Percentiles rank a stretch among this genome's conserved stretches.
Evolutionary conservation across 129 eudicot species (phyloP).

Genomic region (Smallanthus sonchifolius): DNA sequence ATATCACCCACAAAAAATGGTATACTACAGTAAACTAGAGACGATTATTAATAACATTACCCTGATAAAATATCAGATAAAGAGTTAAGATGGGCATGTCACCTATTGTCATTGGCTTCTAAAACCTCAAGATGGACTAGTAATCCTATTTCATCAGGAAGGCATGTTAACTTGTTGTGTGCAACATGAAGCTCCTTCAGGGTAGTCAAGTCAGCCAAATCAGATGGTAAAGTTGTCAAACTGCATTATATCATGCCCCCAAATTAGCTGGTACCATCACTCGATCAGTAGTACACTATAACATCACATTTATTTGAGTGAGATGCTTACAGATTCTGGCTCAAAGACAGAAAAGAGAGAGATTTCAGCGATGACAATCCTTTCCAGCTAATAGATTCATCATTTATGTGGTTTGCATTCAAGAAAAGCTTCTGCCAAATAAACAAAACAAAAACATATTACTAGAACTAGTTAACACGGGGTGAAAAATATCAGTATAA

Average conservation of each 20-base stretch:
- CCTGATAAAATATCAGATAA: background rate
- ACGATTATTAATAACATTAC: background rate
- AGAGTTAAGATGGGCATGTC: background rate
- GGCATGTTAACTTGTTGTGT: conserved; percentile 57
- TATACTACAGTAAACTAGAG: background rate
- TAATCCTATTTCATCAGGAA: conserved; percentile 68
- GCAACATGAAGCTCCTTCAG: conserved; percentile 67
- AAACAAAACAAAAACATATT: background rate
- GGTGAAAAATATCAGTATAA: no score
- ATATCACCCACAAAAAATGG: background rate
- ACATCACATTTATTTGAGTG: background rate
- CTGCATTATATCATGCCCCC: conserved; percentile 38
- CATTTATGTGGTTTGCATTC: conserved; percentile 55
- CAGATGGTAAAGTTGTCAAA: conserved; percentile 61
- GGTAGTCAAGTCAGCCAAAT: conserved; percentile 64
- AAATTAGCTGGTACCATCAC: conserved; percentile 4
- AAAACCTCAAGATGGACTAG: conserved; percentile 64
- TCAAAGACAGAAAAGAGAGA: conserved; percentile 57
- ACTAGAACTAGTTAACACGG: no score
- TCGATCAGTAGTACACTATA: background rate
- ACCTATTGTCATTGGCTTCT: conserved; percentile 86
- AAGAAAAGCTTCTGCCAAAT: conserved; percentile 62
- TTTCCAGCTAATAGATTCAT: conserved; percentile 78
- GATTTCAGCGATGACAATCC: conserved; percentile 53
- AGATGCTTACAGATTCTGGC: conserved; percentile 65